These are phyloP conservation scores for Annulohypoxylon stygium DNA, from an alignment of 495 filamentous ascomycete species.

Conservation along the genomic window DNA sequence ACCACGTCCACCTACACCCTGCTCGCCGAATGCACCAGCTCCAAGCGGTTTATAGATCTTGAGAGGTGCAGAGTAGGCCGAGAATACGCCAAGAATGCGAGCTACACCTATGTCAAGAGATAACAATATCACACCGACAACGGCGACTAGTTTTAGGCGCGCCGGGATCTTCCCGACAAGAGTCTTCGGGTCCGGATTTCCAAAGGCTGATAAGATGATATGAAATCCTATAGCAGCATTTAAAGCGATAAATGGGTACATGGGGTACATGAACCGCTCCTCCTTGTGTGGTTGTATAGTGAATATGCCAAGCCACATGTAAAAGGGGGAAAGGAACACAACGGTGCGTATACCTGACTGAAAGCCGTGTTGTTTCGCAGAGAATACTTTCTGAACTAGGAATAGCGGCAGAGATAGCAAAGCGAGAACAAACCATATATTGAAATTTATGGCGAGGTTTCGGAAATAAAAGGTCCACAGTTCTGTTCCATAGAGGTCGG, in stretches of 20 bases:
- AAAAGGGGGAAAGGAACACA: constrained; percentile 85
- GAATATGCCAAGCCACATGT: constrained; percentile 95
- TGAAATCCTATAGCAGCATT: constrained; percentile 91
- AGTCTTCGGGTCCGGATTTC: constrained; percentile 73
- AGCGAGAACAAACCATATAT: constrained; percentile 89
- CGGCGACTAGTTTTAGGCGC: constrained; percentile 73
- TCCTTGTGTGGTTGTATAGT: constrained; percentile 96
- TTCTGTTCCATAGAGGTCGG: constrained; percentile 95
- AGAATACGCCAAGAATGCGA: constrained; percentile 83
- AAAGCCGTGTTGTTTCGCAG: constrained; percentile 58
- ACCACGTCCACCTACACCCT: constrained; percentile 64
- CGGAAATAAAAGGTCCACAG: constrained; percentile 97
- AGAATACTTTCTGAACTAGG: constrained; percentile 61
- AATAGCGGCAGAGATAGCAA: constrained; percentile 76
- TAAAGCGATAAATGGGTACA: constrained; percentile 91
- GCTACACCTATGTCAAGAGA: constrained; percentile 74
- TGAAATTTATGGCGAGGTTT: constrained; percentile 95
- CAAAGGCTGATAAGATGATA: constrained; percentile 77
- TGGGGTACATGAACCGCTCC: constrained; percentile 98
- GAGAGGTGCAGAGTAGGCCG: constrained; percentile 87
- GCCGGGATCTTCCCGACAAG: constrained; percentile 77
- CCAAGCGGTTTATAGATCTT: constrained; percentile 73
- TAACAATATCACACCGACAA: constrained; percentile 65
- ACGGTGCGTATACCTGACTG: constrained; percentile 73
- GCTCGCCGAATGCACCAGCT: constrained; percentile 61